phyloP scores from a whole-genome alignment of 1,284 basidiomycete species.

The Irpex lacteus region DNA sequence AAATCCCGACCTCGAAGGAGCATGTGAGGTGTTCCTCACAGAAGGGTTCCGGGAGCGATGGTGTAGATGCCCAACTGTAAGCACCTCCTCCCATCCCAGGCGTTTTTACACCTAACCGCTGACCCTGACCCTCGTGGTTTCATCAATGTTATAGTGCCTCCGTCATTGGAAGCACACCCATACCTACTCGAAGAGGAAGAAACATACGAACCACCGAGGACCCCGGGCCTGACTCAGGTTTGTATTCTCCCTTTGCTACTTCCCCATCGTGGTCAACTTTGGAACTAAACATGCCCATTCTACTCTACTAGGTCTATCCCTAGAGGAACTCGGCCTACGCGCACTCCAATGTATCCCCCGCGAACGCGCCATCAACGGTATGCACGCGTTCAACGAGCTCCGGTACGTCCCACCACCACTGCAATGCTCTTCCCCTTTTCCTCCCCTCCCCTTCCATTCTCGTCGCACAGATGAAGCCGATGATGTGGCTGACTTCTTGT shows the following conservation, averaged over 20 bases:
- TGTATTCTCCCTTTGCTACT: conserved; percentile 10
- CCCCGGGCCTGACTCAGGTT: conserved; percentile 63
- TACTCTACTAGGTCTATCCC: conserved; percentile 49
- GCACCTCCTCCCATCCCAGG: conserved; percentile 22
- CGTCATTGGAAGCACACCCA: conserved; percentile 45
- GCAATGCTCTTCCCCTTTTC: no score
- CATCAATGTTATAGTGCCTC: conserved; percentile 47
- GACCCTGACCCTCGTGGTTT: background rate
- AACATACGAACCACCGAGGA: conserved; percentile 78
- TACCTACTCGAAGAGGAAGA: conserved; percentile 76
- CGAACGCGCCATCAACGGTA: conserved; percentile 75
- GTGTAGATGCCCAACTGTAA: conserved; percentile 64
- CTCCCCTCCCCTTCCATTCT: background rate
- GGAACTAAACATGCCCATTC: background rate
- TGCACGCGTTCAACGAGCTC: conserved; percentile 77
- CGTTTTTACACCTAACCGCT: background rate
- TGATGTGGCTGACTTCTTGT: no score
- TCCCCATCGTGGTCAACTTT: background rate
- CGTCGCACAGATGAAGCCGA: background rate
- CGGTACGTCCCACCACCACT: conserved; percentile 38
- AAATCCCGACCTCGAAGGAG: conserved; percentile 29
- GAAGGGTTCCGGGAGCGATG: conserved; percentile 69
- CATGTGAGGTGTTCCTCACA: conserved; percentile 70
- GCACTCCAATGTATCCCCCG: conserved; percentile 68
- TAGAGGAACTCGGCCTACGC: conserved; percentile 78